phyloP scores from a whole-genome alignment of 2,329 filamentous ascomycete genomes.

The Stachybotrys echinatus region DNA sequence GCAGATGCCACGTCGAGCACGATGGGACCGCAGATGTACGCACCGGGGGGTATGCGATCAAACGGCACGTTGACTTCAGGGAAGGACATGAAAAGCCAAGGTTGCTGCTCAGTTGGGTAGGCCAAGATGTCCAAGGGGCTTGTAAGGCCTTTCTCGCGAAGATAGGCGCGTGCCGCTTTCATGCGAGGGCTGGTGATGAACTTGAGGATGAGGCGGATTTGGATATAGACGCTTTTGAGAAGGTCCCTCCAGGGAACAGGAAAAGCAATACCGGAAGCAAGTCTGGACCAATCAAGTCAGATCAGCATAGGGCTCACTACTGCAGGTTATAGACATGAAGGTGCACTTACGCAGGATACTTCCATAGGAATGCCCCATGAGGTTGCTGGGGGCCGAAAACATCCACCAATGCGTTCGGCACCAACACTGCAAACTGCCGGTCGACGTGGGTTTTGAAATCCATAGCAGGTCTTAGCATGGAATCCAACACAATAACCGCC shows the following conservation, averaged over 20 bases:
- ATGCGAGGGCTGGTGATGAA: constrained; percentile 4
- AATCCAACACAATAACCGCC: not conserved
- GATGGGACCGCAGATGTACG: constrained; percentile 34
- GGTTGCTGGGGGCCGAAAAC: not conserved
- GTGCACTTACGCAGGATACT: not conserved
- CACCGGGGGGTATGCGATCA: constrained; percentile 27
- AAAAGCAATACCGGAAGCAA: constrained; percentile 33
- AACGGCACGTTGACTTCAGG: constrained; percentile 21
- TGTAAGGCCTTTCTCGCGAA: not conserved
- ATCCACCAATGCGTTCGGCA: not conserved
- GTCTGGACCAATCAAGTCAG: not conserved
- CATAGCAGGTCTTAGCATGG: not conserved
- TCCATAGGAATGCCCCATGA: not conserved
- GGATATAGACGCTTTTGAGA: constrained; percentile 30
- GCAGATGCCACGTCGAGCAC: constrained; percentile 29
- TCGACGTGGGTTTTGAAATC: not conserved
- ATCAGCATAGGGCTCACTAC: no score
- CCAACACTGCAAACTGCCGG: not conserved
- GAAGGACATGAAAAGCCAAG: constrained; percentile 18
- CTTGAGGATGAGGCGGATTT: constrained; percentile 9
- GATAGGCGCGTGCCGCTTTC: not conserved
- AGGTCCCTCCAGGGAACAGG: constrained; percentile 38
- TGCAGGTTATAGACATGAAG: no score
- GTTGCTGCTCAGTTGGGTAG: not conserved
- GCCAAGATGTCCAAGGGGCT: not conserved